Conservation (phyloP, 176 grass and related monocot species). For the Eragrostis curvula region DNA sequence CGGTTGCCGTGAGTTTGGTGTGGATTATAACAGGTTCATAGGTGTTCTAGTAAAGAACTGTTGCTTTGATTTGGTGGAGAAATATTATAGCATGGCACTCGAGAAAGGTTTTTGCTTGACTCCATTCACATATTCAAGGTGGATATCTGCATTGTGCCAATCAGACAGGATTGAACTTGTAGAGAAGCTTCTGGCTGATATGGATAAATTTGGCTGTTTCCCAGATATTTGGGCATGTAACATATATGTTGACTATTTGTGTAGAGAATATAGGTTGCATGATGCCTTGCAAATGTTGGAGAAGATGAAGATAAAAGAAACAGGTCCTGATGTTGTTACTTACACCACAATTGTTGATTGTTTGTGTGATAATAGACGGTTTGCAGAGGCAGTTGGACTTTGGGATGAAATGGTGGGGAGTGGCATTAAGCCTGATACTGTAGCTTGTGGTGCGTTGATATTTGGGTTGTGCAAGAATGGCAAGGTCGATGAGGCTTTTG, state of each 20-base stretch:
- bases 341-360: slow-evolving; percentile 62
- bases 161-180: slow-evolving; percentile 57
- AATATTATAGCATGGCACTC: slow-evolving; percentile 56
- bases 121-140: slow-evolving; percentile 79
- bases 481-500: slow-evolving; percentile 70
- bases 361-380: slow-evolving; percentile 53
- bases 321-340: slow-evolving; percentile 64
- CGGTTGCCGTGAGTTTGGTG: slow-evolving; percentile 66
- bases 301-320: slow-evolving; percentile 53
- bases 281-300: slow-evolving; percentile 64
- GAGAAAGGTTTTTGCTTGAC: slow-evolving; percentile 65
- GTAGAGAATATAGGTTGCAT: slow-evolving; percentile 56
- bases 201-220: slow-evolving; percentile 63
- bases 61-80: slow-evolving; percentile 73
- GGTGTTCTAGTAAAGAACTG: slow-evolving; percentile 63
- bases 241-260: slow-evolving; percentile 74
- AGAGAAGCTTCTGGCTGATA: slow-evolving; percentile 63
- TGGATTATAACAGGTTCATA: slow-evolving; percentile 77
- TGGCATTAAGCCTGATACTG: slow-evolving; percentile 58
- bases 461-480: slow-evolving; percentile 65
- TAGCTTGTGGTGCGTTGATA: slow-evolving; percentile 63
- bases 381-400: slow-evolving; percentile 55
- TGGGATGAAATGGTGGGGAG: slow-evolving; percentile 70
- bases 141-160: slow-evolving; percentile 68
- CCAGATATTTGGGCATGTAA: slow-evolving; percentile 83